These are phyloP conservation scores for Alnus rubra DNA, from an alignment of 306 rosid species.

Conservation along the genomic window DNA sequence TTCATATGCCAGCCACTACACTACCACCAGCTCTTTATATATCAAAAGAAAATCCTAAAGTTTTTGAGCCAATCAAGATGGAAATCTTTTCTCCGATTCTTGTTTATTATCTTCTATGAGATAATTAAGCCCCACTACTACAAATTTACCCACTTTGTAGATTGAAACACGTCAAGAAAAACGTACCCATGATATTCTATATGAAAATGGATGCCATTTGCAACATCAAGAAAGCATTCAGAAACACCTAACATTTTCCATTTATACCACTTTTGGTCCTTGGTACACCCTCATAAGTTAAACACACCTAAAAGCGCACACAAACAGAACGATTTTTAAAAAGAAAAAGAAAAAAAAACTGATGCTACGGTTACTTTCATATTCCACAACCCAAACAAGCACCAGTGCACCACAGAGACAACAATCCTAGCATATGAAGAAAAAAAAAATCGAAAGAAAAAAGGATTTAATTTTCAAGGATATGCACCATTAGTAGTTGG, in stretches of 20 bases:
- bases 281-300: conserved; percentile 36
- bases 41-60: conserved; percentile 19
- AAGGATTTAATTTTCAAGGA: conserved; percentile 36
- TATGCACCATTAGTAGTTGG: conserved; percentile 82
- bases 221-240: conserved; percentile 21
- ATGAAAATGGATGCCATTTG: not conserved
- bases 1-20: conserved; percentile 43
- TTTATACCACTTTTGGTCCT: conserved; percentile 36
- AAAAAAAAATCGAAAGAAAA: conserved; percentile 1
- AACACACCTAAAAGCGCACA: conserved; percentile 47
- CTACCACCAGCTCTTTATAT: conserved; percentile 20
- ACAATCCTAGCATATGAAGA: conserved; percentile 28
- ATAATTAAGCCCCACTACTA: not conserved
- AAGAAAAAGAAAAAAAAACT: not conserved
- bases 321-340: conserved; percentile 11
- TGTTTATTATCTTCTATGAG: not conserved
- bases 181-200: not conserved
- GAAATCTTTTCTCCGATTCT: conserved; percentile 21
- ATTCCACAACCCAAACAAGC: conserved; percentile 42
- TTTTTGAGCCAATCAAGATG: conserved; percentile 33
- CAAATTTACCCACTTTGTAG: not conserved
- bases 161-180: too few relatives aligned
- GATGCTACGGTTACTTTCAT: conserved; percentile 41
- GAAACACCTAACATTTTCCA: conserved; percentile 27
- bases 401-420: conserved; percentile 10